Percentiles rank a stretch among this genome's conserved stretches.
phyloP scores from a whole-genome alignment of 1,284 basidiomycete species.

The Boletus calvinii region DNA sequence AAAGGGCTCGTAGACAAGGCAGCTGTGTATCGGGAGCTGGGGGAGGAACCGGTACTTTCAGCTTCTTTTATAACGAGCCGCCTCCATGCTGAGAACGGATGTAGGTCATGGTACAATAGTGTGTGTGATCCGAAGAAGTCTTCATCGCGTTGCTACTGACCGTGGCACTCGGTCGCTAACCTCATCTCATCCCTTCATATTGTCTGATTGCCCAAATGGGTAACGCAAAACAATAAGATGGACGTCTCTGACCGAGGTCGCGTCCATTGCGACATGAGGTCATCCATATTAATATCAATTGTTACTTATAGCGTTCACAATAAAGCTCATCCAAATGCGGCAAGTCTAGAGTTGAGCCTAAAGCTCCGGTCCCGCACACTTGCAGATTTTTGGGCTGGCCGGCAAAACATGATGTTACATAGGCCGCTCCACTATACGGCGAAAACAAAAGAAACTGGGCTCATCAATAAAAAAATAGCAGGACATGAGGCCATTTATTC shows the following conservation, averaged over 20 bases:
- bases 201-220: slow-evolving; percentile 3
- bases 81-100: slow-evolving; percentile 2
- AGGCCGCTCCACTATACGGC: background rate
- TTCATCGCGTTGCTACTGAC: background rate
- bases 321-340: slow-evolving; percentile 20
- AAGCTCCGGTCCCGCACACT: background rate
- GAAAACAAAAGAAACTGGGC: slow-evolving; percentile 17
- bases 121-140: slow-evolving; percentile 3
- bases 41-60: background rate
- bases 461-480: background rate
- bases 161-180: background rate
- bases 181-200: background rate
- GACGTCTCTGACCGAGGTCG: background rate
- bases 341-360: slow-evolving; percentile 20
- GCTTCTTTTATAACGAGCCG: slow-evolving; percentile 19
- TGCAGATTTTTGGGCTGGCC: background rate
- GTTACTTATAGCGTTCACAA: slow-evolving; percentile 15
- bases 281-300: background rate
- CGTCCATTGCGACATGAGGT: slow-evolving; percentile 12
- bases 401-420: background rate
- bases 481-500: background rate
- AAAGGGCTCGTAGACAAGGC: background rate
- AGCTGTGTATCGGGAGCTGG: slow-evolving; percentile 5
- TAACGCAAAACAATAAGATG: slow-evolving; percentile 22
- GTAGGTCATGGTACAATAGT: background rate